These are phyloP conservation scores for Chimonanthus salicifolius DNA, from an alignment of 164 flowering plant genomes.

Conservation along the genomic window DNA sequence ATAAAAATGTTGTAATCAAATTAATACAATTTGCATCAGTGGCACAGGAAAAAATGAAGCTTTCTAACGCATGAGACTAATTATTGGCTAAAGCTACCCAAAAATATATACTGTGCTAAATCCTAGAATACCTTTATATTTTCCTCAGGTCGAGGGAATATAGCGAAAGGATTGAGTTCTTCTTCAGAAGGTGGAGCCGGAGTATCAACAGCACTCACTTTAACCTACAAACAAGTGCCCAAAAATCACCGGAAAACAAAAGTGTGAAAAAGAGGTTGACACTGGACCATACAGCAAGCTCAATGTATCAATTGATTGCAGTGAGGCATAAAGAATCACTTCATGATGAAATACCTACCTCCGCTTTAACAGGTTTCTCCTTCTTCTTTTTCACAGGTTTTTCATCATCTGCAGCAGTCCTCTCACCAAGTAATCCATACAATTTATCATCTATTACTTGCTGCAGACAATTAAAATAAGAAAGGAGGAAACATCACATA, in stretches of 20 bases:
- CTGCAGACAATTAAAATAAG: constrained; percentile 28
- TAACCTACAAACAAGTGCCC: constrained; percentile 4
- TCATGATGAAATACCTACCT: constrained; percentile 28
- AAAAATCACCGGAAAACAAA: not conserved
- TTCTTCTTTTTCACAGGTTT: constrained; percentile 77
- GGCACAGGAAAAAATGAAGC: too few species aligned
- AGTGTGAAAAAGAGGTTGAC: not conserved
- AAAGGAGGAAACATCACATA: constrained; percentile 1
- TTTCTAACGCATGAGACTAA: too few species aligned
- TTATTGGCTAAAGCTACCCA: too few species aligned
- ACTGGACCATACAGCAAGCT: not conserved
- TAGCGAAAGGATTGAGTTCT: constrained; percentile 72
- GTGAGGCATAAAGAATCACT: not conserved
- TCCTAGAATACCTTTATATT: constrained; percentile 59
- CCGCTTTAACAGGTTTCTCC: constrained; percentile 74
- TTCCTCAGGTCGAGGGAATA: constrained; percentile 83
- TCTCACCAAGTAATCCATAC: constrained; percentile 74
- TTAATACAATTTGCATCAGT: too few species aligned
- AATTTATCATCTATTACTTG: constrained; percentile 63
- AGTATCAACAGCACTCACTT: constrained; percentile 21
- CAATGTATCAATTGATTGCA: not conserved
- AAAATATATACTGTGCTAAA: not conserved
- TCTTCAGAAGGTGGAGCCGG: constrained; percentile 59
- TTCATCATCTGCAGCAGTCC: constrained; percentile 88
- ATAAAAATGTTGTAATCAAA: too few species aligned